These are phyloP conservation scores for Plasmodium billcollinsi DNA, from an alignment of 169 alveolate genomes.

Conservation along the genomic window DNA sequence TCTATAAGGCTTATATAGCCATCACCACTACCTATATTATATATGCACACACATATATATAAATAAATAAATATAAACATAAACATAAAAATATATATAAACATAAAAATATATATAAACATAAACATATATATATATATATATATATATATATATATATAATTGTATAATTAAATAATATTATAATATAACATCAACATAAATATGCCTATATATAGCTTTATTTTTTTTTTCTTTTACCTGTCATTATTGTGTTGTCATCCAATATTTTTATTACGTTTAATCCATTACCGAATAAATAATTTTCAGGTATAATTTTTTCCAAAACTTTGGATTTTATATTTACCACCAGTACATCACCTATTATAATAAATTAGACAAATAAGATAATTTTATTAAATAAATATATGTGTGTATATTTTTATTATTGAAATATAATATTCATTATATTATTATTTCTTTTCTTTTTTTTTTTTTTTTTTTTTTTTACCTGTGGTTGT, in stretches of 20 bases:
- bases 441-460: too few relatives aligned
- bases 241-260: constrained; percentile 63
- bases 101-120: too few relatives aligned
- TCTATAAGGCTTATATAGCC: constrained; percentile 54
- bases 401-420: not conserved
- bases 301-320: constrained; percentile 61
- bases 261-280: constrained; percentile 53
- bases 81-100: not conserved
- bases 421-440: not conserved
- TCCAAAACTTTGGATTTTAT: constrained; percentile 63
- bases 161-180: not conserved
- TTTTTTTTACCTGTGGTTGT: constrained; percentile 52
- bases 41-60: not conserved
- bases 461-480: not conserved
- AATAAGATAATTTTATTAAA: not conserved
- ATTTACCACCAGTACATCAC: constrained; percentile 61
- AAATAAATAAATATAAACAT: too few relatives aligned
- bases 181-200: not conserved
- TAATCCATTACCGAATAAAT: constrained; percentile 72
- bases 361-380: constrained; percentile 2
- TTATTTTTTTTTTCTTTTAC: constrained; percentile 7
- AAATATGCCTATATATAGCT: not conserved
- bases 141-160: not conserved
- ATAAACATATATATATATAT: not conserved
- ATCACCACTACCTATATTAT: constrained; percentile 67